A percentile compares a stretch with the other conserved stretches of the same genome.
phyloP scores from a whole-genome alignment of 768 basidiomycete species.

The Cyclocybe cylindracea region DNA sequence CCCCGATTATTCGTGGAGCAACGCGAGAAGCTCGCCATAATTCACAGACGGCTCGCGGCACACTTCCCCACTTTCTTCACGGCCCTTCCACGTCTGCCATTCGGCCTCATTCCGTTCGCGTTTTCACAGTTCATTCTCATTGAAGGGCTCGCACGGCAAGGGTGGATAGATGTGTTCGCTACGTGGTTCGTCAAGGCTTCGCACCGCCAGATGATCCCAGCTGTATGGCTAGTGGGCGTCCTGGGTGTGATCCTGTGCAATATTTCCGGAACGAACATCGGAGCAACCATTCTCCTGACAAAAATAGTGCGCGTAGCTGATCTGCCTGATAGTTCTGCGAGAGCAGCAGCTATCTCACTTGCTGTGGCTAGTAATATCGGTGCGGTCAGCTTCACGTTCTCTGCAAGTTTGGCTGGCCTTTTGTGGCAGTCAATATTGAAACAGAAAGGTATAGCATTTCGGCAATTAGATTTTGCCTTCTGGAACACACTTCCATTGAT shows the following conservation, averaged over 20 bases:
- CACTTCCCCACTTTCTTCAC: slow-evolving; percentile 75
- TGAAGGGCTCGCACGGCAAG: slow-evolving; percentile 75
- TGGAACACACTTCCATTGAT: slow-evolving; percentile 72
- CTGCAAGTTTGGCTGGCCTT: slow-evolving; percentile 85
- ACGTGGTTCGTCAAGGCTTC: slow-evolving; percentile 58
- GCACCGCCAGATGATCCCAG: slow-evolving; percentile 41
- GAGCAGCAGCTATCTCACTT: slow-evolving; percentile 69
- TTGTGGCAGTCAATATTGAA: slow-evolving; percentile 77
- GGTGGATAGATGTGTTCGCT: slow-evolving; percentile 88
- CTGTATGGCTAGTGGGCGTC: slow-evolving; percentile 69
- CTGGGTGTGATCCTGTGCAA: slow-evolving; percentile 79
- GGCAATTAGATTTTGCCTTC: slow-evolving; percentile 62
- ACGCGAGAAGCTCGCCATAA: slow-evolving; percentile 12
- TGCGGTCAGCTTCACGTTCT: slow-evolving; percentile 87
- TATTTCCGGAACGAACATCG: slow-evolving; percentile 87
- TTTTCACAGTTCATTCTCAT: slow-evolving; percentile 96
- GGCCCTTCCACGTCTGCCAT: slow-evolving; percentile 69
- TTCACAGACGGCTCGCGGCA: slow-evolving; percentile 14
- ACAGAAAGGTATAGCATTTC: slow-evolving; percentile 69
- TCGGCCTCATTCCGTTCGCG: slow-evolving; percentile 85
- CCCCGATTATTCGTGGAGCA: slow-evolving; percentile 19
- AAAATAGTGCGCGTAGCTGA: slow-evolving; percentile 59
- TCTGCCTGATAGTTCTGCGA: slow-evolving; percentile 34
- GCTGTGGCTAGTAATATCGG: slow-evolving; percentile 90
- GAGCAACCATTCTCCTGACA: slow-evolving; percentile 86